Evolutionary conservation across 208 protist genomes (phyloP), one percentile per base, ranked within the genome.

Genomic region (Crithidia fasciculata): DNA sequence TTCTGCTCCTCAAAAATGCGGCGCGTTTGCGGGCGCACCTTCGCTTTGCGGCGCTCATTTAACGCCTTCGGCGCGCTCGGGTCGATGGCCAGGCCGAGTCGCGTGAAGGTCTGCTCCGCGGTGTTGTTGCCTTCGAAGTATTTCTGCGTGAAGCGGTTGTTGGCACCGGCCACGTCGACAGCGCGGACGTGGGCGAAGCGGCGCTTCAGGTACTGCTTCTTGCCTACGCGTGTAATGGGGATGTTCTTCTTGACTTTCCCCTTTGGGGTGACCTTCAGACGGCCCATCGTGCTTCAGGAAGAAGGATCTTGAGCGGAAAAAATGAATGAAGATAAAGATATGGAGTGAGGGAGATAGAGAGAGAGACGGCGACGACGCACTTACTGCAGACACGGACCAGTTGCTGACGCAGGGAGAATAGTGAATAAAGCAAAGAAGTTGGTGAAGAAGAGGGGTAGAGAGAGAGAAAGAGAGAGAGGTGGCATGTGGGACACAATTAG

Each of bases 191-290:
- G 88, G 15, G 88, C 88, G 58, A 96, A 96, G 47, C 91, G 88
- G 16, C 91, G 88, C 74, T 90, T 92, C 37, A 93, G 71, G 67
- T 96, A 96, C 74, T 96, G 88, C 72, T 89, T 88, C 74, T 90
- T 89, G 19, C 91, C 91, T n/a, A 93, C 67, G 16, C 88, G 84
- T 0, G 91, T 96, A 81, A 96, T 90, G 65, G 91, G 88, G 65
- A 96, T 94, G 74, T 93, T 96, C 59, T 89, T 89, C 81, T 91
- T 91, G 12, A 89, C 85, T 60, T 94, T 94, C 12, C 87, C 85
- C 74, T 96, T 94, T 15, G 86, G 86, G 3, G 90, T 93, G 7
- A 95, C 90, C 60, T 85, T 85, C 8, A 95, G 7, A 12, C 90
- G 86, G 28, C 90, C 80, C 90, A 95, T 95, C n/a, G 19, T 62